Percentiles rank a stretch among this genome's conserved stretches.
Conservation (phyloP, 2,329 filamentous ascomycete species). For the Camptophora hylomeconis region DNA sequence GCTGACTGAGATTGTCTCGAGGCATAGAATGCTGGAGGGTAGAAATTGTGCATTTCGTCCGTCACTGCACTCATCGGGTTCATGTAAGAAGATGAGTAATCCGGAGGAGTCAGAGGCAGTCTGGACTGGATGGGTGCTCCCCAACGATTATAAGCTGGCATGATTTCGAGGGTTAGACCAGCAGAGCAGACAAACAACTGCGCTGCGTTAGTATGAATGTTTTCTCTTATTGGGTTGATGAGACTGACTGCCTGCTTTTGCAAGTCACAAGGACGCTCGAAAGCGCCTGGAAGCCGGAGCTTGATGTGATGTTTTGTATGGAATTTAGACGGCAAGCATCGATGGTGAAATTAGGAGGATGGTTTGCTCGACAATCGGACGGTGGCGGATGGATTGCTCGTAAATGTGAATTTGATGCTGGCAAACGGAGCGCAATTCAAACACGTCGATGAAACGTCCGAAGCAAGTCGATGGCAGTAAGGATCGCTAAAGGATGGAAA, state of each 20-base stretch:
- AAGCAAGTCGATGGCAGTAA: no score
- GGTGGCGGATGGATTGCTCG: no score
- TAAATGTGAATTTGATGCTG: no score
- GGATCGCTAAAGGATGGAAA: no score
- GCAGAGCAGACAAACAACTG: slow-evolving; percentile 12
- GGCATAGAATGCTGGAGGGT: slow-evolving; percentile 25
- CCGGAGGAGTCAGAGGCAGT: slow-evolving; percentile 18
- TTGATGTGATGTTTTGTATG: neutral
- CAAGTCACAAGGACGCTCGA: slow-evolving; percentile 9
- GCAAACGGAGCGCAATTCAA: no score
- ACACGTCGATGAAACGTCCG: no score
- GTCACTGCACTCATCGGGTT: slow-evolving; percentile 15
- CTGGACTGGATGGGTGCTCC: slow-evolving; percentile 13
- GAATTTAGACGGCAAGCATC: slow-evolving; percentile 2
- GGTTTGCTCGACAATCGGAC: no score
- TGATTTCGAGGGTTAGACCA: slow-evolving; percentile 8
- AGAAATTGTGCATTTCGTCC: slow-evolving; percentile 17
- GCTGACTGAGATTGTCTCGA: slow-evolving; percentile 30
- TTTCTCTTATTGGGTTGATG: neutral
- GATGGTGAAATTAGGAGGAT: no score
- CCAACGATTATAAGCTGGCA: slow-evolving; percentile 17
- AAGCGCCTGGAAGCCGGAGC: slow-evolving; percentile 8
- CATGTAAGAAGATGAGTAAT: slow-evolving; percentile 16
- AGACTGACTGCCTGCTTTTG: slow-evolving; percentile 12
- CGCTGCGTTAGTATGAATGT: slow-evolving; percentile 1